Evolutionary conservation across 202 grass and related monocot species (phyloP).

Genomic region (Eragrostis tef): DNA sequence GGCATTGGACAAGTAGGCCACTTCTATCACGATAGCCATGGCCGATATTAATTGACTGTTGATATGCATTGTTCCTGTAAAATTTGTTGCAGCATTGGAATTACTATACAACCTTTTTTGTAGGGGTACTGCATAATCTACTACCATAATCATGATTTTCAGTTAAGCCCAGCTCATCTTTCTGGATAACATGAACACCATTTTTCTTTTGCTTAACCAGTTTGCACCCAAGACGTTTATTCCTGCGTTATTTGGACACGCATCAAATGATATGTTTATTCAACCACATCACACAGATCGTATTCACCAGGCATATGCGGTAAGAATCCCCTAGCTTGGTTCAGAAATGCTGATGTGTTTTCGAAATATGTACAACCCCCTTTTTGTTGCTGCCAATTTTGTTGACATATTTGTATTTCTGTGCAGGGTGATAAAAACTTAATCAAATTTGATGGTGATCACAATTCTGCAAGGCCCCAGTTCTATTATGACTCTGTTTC

Average conservation of each 20-base stretch:
- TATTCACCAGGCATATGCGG: conserved; percentile 88
- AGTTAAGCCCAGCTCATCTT: not conserved
- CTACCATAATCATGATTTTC: conserved; percentile 32
- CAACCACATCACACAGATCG: conserved; percentile 78
- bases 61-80: not conserved
- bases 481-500: conserved; percentile 99
- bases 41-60: not conserved
- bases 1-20: conserved; percentile 1
- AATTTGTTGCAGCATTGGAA: conserved; percentile 1
- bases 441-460: conserved; percentile 98
- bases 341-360: conserved; percentile 17
- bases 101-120: not conserved
- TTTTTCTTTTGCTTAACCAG: conserved; percentile 51
- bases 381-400: conserved; percentile 17
- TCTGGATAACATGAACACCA: not conserved
- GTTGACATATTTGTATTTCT: conserved; percentile 38
- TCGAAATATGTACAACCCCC: not conserved
- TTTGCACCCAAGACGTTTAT: conserved; percentile 96
- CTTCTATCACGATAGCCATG: not conserved
- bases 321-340: conserved; percentile 49
- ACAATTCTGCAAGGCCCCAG: conserved; percentile 92
- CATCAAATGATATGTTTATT: conserved; percentile 93
- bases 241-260: conserved; percentile 93
- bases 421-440: conserved; percentile 93
- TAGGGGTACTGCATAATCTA: conserved; percentile 14